Conservation (phyloP, 352 stramenopile species). For the Globisporangium nagaii region DNA sequence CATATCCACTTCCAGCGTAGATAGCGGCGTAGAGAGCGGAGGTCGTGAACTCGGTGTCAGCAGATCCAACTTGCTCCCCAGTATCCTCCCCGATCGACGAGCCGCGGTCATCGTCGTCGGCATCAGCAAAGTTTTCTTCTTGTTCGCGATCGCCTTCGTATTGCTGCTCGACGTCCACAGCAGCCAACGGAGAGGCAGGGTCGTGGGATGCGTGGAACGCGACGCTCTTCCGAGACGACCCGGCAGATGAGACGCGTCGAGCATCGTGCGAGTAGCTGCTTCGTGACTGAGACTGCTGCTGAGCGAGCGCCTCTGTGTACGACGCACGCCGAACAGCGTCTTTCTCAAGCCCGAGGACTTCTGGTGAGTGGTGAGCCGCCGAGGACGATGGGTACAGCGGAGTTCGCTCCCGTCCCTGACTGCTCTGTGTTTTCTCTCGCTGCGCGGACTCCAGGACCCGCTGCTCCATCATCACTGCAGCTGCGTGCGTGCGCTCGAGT, state of each 20-base stretch:
- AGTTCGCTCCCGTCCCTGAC: background rate
- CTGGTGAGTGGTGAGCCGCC: background rate
- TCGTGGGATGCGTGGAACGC: background rate
- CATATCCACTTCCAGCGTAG: too few species aligned
- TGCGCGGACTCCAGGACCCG: constrained; percentile 26
- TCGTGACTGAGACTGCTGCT: background rate
- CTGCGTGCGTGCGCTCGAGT: constrained; percentile 13
- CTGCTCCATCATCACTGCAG: constrained; percentile 26
- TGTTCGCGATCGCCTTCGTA: background rate
- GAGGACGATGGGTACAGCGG: background rate
- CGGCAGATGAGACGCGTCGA: constrained; percentile 9
- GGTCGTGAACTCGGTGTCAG: too few species aligned
- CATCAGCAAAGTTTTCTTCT: too few species aligned
- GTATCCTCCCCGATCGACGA: too few species aligned
- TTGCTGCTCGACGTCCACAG: background rate
- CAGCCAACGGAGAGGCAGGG: background rate
- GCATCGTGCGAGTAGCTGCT: background rate
- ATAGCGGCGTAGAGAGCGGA: too few species aligned
- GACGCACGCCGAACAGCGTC: background rate
- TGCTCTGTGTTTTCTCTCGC: constrained; percentile 5
- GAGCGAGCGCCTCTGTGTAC: background rate
- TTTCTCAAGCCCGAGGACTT: background rate
- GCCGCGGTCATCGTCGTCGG: too few species aligned
- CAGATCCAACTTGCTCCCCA: too few species aligned
- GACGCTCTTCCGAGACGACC: constrained; percentile 4